These are phyloP conservation scores for Gonapodya prolifera DNA, from an alignment of 192 early-diverging fungal species.

Conservation along the genomic window DNA sequence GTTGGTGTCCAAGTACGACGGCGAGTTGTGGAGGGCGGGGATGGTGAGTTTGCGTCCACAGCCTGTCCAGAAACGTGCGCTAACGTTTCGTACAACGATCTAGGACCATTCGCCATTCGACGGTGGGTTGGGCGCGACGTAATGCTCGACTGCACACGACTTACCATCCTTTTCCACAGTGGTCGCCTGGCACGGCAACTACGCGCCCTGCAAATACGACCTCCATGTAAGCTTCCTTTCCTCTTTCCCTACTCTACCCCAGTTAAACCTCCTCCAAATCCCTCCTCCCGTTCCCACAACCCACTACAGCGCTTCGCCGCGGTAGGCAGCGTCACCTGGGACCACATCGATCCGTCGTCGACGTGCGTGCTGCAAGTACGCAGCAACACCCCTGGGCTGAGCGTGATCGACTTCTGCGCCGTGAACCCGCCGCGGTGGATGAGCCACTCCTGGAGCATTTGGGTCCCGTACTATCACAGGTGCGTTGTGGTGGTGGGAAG, in stretches of 20 bases:
- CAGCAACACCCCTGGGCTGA: not conserved
- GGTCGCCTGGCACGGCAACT: slow-evolving; percentile 98
- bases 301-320: not conserved
- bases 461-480: not conserved
- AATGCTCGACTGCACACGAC: not conserved
- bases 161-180: slow-evolving; percentile 15
- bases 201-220: slow-evolving; percentile 89
- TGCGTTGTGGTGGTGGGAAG: not conserved
- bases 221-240: slow-evolving; percentile 18
- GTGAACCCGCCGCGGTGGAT: slow-evolving; percentile 3
- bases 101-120: slow-evolving; percentile 81
- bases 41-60: slow-evolving; percentile 18
- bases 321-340: not conserved
- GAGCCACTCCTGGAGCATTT: not conserved
- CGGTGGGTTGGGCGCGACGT: too few species aligned
- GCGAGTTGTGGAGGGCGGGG: slow-evolving; percentile 53
- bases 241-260: not conserved
- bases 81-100: not conserved
- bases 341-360: not conserved
- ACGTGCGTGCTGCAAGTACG: not conserved
- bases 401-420: not conserved
- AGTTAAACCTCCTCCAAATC: not conserved
- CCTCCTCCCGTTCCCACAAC: not conserved
- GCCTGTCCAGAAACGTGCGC: slow-evolving; percentile 7
- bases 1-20: slow-evolving; percentile 75